Conservation (phyloP, 257 asterid species). For the Solanum ahanhuiri region DNA sequence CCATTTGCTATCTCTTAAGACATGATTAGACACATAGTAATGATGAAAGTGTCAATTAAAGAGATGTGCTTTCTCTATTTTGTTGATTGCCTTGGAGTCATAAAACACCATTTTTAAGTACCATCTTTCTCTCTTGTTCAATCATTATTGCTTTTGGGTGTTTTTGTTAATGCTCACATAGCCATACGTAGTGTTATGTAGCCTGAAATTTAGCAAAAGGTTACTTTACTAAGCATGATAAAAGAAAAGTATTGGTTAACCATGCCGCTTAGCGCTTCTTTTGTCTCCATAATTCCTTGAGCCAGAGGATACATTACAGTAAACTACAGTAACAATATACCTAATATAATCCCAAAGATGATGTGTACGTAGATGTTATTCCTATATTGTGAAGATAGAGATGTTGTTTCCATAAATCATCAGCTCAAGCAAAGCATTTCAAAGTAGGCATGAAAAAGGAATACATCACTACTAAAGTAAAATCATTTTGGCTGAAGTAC, state of each 20-base stretch:
- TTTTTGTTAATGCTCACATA: neutral
- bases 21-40: conserved; percentile 23
- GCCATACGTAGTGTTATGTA: neutral
- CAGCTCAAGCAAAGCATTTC: neutral
- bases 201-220: neutral
- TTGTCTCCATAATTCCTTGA: neutral
- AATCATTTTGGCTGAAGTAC: neutral
- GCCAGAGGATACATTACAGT: neutral
- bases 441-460: neutral
- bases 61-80: neutral
- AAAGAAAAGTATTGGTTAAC: neutral
- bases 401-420: neutral
- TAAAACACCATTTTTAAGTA: neutral
- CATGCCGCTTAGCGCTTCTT: neutral
- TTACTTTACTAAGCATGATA: neutral
- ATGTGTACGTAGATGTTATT: neutral
- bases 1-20: conserved; percentile 9
- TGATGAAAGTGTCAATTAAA: conserved; percentile 17
- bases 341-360: neutral
- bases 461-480: neutral
- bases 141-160: neutral
- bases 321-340: neutral
- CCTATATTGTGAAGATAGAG: neutral
- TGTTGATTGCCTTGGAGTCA: conserved; percentile 15
- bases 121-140: neutral